These are phyloP conservation scores for Coemansia interrupta DNA, from an alignment of 192 early-diverging fungal species.

Conservation along the genomic window DNA sequence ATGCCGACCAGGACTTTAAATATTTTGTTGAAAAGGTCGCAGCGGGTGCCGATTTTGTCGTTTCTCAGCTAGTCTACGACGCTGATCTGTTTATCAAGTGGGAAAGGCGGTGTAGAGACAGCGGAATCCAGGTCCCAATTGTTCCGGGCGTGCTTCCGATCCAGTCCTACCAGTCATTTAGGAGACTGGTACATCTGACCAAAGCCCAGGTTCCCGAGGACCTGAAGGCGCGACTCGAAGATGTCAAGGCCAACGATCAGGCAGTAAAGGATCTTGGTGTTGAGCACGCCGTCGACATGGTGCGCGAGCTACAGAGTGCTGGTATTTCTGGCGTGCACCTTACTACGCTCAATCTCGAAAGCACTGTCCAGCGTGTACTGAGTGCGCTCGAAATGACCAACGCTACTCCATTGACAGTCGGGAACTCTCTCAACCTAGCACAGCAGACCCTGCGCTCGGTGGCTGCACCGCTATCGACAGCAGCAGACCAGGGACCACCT, in stretches of 20 bases:
- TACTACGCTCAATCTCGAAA: slow-evolving; percentile 92
- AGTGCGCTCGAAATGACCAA: slow-evolving; percentile 56
- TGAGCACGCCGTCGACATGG: slow-evolving; percentile 72
- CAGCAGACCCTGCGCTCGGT: not conserved
- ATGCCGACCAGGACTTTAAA: slow-evolving; percentile 62
- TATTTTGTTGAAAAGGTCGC: slow-evolving; percentile 84
- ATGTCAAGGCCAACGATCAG: slow-evolving; percentile 91
- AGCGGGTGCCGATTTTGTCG: slow-evolving; percentile 90
- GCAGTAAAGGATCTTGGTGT: slow-evolving; percentile 95
- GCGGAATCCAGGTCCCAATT: slow-evolving; percentile 76
- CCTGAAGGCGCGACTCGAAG: slow-evolving; percentile 74
- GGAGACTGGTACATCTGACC: slow-evolving; percentile 79
- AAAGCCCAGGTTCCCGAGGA: slow-evolving; percentile 78
- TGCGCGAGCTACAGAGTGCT: slow-evolving; percentile 56
- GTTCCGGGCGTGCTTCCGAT: slow-evolving; percentile 94
- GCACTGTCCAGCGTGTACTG: slow-evolving; percentile 76
- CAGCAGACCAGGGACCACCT: not conserved
- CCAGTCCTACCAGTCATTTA: slow-evolving; percentile 87
- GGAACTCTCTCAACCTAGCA: not conserved
- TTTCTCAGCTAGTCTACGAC: slow-evolving; percentile 96
- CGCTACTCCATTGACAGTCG: not conserved
- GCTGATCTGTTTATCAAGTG: slow-evolving; percentile 72
- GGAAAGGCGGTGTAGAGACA: slow-evolving; percentile 65
- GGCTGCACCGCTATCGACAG: slow-evolving; percentile 5
- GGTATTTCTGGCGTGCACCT: slow-evolving; percentile 80